Percentiles rank a stretch among this genome's conserved stretches.
Conservation (phyloP, 2,329 filamentous ascomycete genomes). For the Verticillium isaacii region DNA sequence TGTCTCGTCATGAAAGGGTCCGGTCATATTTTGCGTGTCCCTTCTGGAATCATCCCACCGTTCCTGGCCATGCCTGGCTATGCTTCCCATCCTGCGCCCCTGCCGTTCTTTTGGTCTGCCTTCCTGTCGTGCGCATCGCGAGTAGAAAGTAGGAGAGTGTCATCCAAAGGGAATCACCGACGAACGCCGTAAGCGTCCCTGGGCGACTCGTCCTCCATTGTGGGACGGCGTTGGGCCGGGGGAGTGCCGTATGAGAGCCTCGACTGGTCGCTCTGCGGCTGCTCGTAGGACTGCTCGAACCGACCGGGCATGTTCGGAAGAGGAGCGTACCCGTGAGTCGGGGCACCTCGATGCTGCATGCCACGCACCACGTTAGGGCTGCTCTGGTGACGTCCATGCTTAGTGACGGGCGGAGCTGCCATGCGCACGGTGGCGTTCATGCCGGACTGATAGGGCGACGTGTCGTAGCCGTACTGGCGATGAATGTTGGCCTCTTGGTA, state of each 20-base stretch:
- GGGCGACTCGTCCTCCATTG: conserved; percentile 7
- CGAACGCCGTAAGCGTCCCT: neutral
- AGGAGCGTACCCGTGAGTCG: conserved; percentile 11
- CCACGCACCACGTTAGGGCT: conserved; percentile 7
- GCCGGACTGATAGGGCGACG: conserved; percentile 6
- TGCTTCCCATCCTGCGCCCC: neutral
- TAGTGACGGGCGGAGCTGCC: conserved; percentile 6
- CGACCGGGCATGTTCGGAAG: conserved; percentile 7
- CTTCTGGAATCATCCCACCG: neutral
- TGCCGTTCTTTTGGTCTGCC: neutral
- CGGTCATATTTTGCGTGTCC: neutral
- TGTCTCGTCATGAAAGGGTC: neutral
- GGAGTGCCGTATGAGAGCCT: conserved; percentile 4
- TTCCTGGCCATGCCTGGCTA: neutral
- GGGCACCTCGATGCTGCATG: conserved; percentile 9
- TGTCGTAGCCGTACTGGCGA: conserved; percentile 11
- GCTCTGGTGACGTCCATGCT: conserved; percentile 25
- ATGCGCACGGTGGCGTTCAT: neutral
- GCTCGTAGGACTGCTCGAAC: conserved; percentile 10
- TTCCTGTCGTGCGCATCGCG: neutral
- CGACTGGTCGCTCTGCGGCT: conserved; percentile 3
- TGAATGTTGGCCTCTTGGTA: conserved; percentile 14
- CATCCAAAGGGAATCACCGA: neutral
- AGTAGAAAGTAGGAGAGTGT: neutral
- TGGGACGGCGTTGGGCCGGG: conserved; percentile 3